Evolutionary conservation across 768 basidiomycete genomes (phyloP), one percentile per base, ranked within the genome.

Genomic region (Pisolithus marmoratus): DNA sequence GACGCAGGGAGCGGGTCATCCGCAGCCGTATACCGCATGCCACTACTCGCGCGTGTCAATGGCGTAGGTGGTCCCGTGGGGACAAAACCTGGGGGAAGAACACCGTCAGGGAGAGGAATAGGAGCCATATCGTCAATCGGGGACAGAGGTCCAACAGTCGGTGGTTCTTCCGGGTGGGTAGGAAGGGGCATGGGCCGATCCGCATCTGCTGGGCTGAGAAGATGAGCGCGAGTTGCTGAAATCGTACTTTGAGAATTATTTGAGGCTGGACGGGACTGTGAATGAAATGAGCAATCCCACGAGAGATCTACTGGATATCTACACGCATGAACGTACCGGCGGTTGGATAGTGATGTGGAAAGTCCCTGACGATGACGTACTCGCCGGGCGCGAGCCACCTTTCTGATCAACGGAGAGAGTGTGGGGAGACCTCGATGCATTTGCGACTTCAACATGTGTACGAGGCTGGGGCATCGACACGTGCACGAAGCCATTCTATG

Each of bases 161-260:
- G 42, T 8, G 50, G 54, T 12, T 56, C 48, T 0, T 55, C 48
- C 2, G 22, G 23, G 36, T 38, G 38, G 23, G 55, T 34, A 23
- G 69, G 69, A 15, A 67, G 65, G 7, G 72, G 65, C n/a, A 70
- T 38, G 0, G 65, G 66, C n/a, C 69, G 60, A 29, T 71, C 70
- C 3, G 72, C 73, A 41, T 74, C 74, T 5, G 66, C 71, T 40
- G 72, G 70, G 47, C 71, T 74, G n/a, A 74, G 58, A 48, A 71
- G 57, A 37, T 70, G 31, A 4, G 63, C 2, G 37, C 67, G 62
- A 26, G 61, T 62, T 2, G 60, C 56, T 15, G 67, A 55, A 3
- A 43, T 50, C 8, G 63, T 62, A 4, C 59, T 27, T 41, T 54
- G 63, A 37, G 72, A 73, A 6, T 58, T 59, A 45, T 69, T 63